phyloP scores from a whole-genome alignment of 306 rosid genomes.

The Lathyrus aphaca region DNA sequence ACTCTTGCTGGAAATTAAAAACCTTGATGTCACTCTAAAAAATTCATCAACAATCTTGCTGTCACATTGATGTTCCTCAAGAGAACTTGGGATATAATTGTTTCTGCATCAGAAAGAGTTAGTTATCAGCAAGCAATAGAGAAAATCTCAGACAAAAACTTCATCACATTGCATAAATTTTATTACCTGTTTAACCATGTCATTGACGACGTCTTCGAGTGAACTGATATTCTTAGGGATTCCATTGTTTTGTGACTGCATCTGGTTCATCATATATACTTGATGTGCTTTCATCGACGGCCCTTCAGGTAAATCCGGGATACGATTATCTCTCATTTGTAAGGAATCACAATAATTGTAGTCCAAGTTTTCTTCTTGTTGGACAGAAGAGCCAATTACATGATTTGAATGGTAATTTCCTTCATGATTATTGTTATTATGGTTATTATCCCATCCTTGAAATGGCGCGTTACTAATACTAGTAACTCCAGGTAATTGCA shows the following conservation, averaged over 20 bases:
- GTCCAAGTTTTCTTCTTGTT: slow-evolving; percentile 45
- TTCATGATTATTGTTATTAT: slow-evolving; percentile 55
- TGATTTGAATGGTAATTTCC: slow-evolving; percentile 41
- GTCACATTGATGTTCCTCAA: slow-evolving; percentile 47
- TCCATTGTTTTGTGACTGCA: slow-evolving; percentile 47
- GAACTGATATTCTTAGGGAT: slow-evolving; percentile 55
- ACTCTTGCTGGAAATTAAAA: slow-evolving; percentile 22
- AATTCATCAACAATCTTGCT: slow-evolving; percentile 11
- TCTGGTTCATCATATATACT: slow-evolving; percentile 53
- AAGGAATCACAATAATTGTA: slow-evolving; percentile 46
- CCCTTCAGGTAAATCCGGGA: slow-evolving; percentile 45
- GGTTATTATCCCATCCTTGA: slow-evolving; percentile 62
- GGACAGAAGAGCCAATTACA: slow-evolving; percentile 41
- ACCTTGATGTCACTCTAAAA: slow-evolving; percentile 22
- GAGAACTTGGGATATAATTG: slow-evolving; percentile 43
- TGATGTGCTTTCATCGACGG: slow-evolving; percentile 47
- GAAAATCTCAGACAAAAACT: not conserved
- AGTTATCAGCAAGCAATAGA: not conserved
- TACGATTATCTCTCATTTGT: slow-evolving; percentile 46
- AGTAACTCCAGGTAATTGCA: slow-evolving; percentile 4
- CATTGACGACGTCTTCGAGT: slow-evolving; percentile 66
- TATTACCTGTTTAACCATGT: slow-evolving; percentile 73
- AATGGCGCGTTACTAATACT: slow-evolving; percentile 34
- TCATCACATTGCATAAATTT: slow-evolving; percentile 30
- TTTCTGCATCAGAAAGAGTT: slow-evolving; percentile 54